Base-by-base conservation (phyloP, 306 rosid species). In the Acacia acuminata region DNA sequence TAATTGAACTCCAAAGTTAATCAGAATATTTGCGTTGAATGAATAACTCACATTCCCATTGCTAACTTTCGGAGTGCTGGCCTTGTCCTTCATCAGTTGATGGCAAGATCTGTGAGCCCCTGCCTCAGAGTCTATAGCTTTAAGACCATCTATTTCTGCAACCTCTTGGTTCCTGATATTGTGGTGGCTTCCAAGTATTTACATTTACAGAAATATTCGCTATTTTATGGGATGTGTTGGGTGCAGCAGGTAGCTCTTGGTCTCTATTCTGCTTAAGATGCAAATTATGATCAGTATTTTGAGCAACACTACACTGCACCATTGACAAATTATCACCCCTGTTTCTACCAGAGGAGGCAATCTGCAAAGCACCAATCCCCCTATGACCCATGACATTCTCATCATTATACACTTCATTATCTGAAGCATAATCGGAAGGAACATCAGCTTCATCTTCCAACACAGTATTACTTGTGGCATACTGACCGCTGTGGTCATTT, bases 41-140 rank as follows among this genome's bases (percentile, higher is more conserved):
- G 72, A 85, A 75, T 40, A 82, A 82, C 94, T 89, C 84, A 94
- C 98, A 86, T 83, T 91, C 82, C 90, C 94, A 77, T 91, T 93
- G 84, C 83, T 86, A 45, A 80, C 82, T 36, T 86, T 84, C 22
- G 65, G 19, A 25, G 85, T 73, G 76, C 68, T 34, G 70, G 81
- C 81, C 73, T 85, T 88, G 72, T 86, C 92, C 87, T 86, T 81
- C 82, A 73, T 69, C 75, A 77, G 86, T 34, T 53, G 92, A 80
- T 76, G 36, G 56, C 89, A 88, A 73, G 94, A 78, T 77, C 87
- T 87, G 64, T 79, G 44, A 79, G 83, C 79, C 47, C 82, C 90
- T 32, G 67, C 77, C 25, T 76, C 90, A 81, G 66, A 65, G 80
- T 70, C 83, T 68, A 76, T 24, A 27, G 84, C 66, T 78, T 82